These are phyloP conservation scores for Hypoxylon rubiginosum DNA, from an alignment of 2,329 filamentous ascomycete genomes.

Conservation along the genomic window DNA sequence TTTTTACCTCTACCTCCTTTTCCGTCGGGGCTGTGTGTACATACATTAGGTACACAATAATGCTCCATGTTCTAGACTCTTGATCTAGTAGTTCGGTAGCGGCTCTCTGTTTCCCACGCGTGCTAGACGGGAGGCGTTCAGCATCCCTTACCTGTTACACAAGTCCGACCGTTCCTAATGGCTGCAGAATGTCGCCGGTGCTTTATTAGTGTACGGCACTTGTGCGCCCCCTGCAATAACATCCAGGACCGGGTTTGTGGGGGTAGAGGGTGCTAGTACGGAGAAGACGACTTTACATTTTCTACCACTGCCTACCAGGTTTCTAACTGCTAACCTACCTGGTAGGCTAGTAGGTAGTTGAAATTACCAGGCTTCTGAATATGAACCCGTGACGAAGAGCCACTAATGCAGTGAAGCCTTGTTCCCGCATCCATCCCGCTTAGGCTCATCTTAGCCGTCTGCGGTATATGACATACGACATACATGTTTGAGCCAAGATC, in stretches of 20 bases:
- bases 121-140: background rate
- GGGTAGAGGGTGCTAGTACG: background rate
- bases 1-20: background rate
- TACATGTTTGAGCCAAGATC: slow-evolving; percentile 14
- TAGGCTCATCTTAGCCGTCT: slow-evolving; percentile 13
- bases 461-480: background rate
- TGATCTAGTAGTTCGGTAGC: background rate
- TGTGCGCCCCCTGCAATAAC: slow-evolving; percentile 26
- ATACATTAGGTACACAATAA: no score
- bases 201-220: slow-evolving; percentile 24
- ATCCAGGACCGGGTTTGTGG: background rate
- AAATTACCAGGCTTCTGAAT: background rate
- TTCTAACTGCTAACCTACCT: background rate
- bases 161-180: background rate
- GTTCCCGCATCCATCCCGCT: slow-evolving; percentile 28
- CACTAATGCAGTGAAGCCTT: slow-evolving; percentile 30
- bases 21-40: background rate
- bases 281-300: background rate
- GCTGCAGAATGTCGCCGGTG: slow-evolving; percentile 17
- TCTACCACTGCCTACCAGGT: no score
- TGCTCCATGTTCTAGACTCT: background rate
- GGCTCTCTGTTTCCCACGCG: background rate
- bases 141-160: background rate
- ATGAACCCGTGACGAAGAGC: background rate
- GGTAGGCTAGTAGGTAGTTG: no score